Base-by-base conservation (phyloP, 2,329 filamentous ascomycete genomes). In the Paraphaeosphaeria sporulosa region DNA sequence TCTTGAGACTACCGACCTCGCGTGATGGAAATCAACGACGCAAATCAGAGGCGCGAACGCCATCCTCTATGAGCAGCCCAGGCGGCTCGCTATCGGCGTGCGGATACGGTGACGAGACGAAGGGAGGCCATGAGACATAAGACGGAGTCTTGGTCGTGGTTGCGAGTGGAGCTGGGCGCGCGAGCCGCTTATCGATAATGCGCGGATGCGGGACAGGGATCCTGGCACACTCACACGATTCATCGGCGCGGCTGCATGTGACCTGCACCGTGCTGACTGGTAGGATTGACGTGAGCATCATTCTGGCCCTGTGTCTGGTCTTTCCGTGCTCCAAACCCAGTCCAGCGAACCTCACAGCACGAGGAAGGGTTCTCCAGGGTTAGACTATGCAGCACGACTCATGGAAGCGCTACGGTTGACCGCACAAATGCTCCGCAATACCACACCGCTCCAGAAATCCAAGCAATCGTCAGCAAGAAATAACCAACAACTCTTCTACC, bases 21-120 rank as follows among this genome's bases (percentile, higher is more conserved):
- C 82, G 71, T 85, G 83, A 71, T 85, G 82, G 65, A 85, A 85
- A 68, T 83, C 83, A 62, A 85, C 83, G 49, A 85, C 78, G 72
- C 80, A 83, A 63, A 85, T 78, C 48, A 85, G 75, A 3, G 82
- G 81, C 55, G 74, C 71, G 70, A 83, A 84, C 42, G 68, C 63
- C 57, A 52, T 66, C 65, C 64, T 55, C 42, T 42, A 17, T n/a
- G 19, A 9, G 19, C 30, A 30, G 19, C 44, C 42, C 19, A 19
- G 10, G 19, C 19, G 19, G 10, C 42, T 44, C 51, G 51, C 51
- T 54, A 54, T 34, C 34, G 34, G 30, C 38, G 51, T n/a, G 36
- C 36, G 15, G 5, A 15, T 40, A n/a, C n/a, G 36, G 12, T 23
- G 49, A 21, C 19, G 51, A 19, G 51, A 8, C 27, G 40, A 36